Conservation (phyloP, 208 protist genomes). For the Leishmania aethiopica region DNA sequence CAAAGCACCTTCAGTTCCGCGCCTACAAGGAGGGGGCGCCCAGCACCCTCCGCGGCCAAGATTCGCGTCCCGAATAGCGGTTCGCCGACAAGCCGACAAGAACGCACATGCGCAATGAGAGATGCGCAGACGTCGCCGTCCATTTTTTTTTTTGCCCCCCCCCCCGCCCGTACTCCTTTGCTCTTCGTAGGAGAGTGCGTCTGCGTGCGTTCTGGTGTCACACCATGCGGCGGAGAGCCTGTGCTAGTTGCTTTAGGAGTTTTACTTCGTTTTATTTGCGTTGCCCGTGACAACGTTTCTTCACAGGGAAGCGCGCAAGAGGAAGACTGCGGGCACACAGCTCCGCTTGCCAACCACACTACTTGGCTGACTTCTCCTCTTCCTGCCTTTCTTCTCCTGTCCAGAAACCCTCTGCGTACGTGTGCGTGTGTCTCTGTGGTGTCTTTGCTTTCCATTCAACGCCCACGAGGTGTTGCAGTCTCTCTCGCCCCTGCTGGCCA, state of each 20-base stretch:
- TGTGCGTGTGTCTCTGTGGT: neutral
- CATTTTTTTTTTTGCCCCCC: no score
- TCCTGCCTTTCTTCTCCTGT: neutral
- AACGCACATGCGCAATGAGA: neutral
- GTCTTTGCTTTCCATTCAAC: neutral
- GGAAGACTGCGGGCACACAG: no score
- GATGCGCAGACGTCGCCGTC: neutral
- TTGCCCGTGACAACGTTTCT: no score
- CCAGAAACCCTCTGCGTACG: neutral
- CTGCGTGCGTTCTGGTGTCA: neutral
- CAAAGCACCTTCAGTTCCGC: slow-evolving; percentile 51
- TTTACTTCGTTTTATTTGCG: no score
- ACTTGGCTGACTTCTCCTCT: neutral
- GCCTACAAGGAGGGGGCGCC: slow-evolving; percentile 37
- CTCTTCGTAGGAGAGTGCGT: neutral
- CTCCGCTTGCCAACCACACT: no score
- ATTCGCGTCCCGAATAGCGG: neutral
- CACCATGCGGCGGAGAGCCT: no score
- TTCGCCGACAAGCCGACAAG: neutral
- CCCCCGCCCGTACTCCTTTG: neutral
- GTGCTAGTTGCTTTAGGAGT: no score
- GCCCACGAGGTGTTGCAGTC: neutral
- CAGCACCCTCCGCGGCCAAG: neutral
- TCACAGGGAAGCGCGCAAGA: no score
- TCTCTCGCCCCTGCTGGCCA: neutral